Base-by-base conservation (phyloP, 129 eudicot genomes). In the Apium graveolens region DNA sequence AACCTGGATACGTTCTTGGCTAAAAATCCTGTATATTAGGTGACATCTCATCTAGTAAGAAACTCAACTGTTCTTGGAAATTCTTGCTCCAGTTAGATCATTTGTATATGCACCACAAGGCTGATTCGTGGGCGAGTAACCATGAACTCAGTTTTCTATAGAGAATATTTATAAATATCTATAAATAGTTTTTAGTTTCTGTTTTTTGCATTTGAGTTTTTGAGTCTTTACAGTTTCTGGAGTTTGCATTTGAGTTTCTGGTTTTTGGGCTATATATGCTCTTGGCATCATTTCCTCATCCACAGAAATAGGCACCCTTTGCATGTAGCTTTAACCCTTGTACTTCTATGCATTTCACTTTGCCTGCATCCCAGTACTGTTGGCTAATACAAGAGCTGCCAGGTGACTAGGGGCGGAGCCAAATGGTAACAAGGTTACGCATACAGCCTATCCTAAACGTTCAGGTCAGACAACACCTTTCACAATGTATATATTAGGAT, bases 61-160 rank as follows among this genome's bases (percentile, higher is more conserved):
- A 60, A 60, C 68, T 3, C 11, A n/a, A 60, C 10, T 60, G 32
- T 26, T 60, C 32, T 60, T 26, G 68, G 29, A 55, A 55, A 55
- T 21, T 60, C 68, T n/a, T n/a, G 68, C 34, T 60, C 68, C 34
- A 60, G 32, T 60, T 26, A n/a, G 68, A n/a, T 35, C 43, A 35
- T 69, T 69, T 69, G 74, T 66, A 34, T 69, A 35, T 34, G 74
- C 74, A 69, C 42, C 32, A n/a, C 29, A 34, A 57, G 68, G 68
- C 34, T 60, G 68, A n/a, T 60, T 8, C 6, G 10, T 60, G 68
- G 32, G 29, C 26, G 68, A 60, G 32, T 60, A 11, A n/a, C n/a
- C 44, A 17, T 8, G 26, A 20, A 69, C n/a, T n/a, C 29, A 60
- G 68, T 60, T 60, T 60, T 60, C 34, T 12, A 3, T n/a, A 60